Conservation (phyloP, 176 grass and related monocot genomes). For the Aechmea fasciata region DNA sequence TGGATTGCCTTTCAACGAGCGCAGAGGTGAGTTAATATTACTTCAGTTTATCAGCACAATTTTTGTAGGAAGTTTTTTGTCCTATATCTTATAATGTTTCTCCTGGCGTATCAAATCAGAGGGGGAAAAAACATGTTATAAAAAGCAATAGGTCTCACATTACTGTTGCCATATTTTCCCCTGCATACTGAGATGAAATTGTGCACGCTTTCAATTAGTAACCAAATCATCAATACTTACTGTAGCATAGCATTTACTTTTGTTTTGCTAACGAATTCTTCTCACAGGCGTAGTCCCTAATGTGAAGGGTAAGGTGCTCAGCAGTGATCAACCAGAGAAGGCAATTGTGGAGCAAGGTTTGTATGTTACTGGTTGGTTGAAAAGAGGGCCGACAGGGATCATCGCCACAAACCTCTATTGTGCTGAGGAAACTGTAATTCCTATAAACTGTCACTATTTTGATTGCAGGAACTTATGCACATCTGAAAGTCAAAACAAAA, state of each 20-base stretch:
- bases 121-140: too few species aligned
- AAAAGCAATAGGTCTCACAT: too few species aligned
- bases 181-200: too few species aligned
- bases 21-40: slow-evolving; percentile 44
- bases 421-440: slow-evolving; percentile 87
- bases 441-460: neutral
- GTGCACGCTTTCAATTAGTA: neutral
- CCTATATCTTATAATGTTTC: neutral
- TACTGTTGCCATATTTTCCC: too few species aligned
- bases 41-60: too few species aligned
- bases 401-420: slow-evolving; percentile 79
- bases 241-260: neutral
- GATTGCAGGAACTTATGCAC: neutral
- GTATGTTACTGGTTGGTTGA: slow-evolving; percentile 91
- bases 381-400: slow-evolving; percentile 90
- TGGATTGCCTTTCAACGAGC: slow-evolving; percentile 64
- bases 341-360: slow-evolving; percentile 47
- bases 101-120: too few species aligned
- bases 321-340: slow-evolving; percentile 23
- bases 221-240: neutral
- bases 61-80: neutral
- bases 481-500: too few species aligned
- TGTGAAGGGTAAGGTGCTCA: slow-evolving; percentile 56
- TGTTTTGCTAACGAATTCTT: neutral
- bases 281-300: slow-evolving; percentile 61